These are phyloP conservation scores for Edaphochlamys debaryana DNA, from an alignment of 139 green algal genomes.

Conservation along the genomic window DNA sequence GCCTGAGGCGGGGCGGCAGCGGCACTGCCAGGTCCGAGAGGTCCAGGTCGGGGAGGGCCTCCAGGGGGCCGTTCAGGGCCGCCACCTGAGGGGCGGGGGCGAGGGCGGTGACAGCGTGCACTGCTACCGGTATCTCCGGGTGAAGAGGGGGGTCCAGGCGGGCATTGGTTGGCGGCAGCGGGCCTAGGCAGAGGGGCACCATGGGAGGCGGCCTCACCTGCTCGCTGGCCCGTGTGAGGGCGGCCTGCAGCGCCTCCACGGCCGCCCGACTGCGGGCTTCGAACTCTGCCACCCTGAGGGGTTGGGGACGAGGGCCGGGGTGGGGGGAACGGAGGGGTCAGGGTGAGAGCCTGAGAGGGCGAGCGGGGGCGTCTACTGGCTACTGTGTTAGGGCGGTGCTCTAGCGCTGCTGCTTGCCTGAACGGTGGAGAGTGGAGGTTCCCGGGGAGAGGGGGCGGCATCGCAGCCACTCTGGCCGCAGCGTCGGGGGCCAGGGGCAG, in stretches of 20 bases:
- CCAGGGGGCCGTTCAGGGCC: too few relatives aligned
- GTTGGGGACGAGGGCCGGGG: too few relatives aligned
- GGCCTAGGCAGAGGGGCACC: too few relatives aligned
- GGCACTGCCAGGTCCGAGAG: constrained; percentile 29
- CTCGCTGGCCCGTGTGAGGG: not conserved
- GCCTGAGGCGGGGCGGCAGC: constrained; percentile 4
- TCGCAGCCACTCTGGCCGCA: not conserved
- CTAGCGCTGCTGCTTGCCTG: not conserved
- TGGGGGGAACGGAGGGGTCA: not conserved
- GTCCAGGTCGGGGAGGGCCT: constrained; percentile 9
- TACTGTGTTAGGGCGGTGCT: too few relatives aligned
- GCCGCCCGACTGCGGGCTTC: constrained; percentile 9
- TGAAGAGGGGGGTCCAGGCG: not conserved
- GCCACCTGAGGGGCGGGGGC: too few relatives aligned
- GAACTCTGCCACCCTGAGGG: constrained; percentile 31
- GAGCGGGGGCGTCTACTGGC: not conserved
- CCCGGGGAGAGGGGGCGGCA: constrained; percentile 6
- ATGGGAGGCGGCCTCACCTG: not conserved
- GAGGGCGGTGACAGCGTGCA: too few relatives aligned
- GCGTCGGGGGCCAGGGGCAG: not conserved
- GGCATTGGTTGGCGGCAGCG: too few relatives aligned
- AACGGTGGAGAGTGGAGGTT: not conserved
- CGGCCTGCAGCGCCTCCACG: constrained; percentile 4
- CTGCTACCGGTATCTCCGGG: not conserved
- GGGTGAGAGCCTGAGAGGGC: too few relatives aligned